Conservation (phyloP, 257 asterid genomes). For the Scutellaria barbata region DNA sequence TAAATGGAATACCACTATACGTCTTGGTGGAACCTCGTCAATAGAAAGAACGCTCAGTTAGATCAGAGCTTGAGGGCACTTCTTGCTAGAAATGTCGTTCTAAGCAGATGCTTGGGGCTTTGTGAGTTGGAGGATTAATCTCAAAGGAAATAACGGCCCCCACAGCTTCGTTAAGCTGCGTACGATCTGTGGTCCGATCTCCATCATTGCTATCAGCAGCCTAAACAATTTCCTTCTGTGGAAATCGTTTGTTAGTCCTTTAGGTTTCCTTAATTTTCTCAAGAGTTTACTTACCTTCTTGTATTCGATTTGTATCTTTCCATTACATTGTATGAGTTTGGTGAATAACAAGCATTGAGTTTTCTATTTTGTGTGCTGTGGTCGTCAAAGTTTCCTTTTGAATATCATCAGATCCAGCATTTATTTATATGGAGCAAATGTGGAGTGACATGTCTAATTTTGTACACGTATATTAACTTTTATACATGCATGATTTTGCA, state of each 20-base stretch:
- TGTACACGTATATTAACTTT: too few relatives aligned
- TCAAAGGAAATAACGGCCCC: neutral
- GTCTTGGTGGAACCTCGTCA: slow-evolving; percentile 85
- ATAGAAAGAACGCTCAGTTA: slow-evolving; percentile 37
- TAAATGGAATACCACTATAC: slow-evolving; percentile 74
- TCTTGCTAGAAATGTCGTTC: slow-evolving; percentile 9
- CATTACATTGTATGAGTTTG: slow-evolving; percentile 25
- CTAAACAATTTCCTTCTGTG: neutral
- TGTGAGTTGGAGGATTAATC: slow-evolving; percentile 10
- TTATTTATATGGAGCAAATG: too few relatives aligned
- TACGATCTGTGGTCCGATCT: neutral
- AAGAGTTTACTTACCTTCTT: neutral
- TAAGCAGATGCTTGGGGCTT: neutral
- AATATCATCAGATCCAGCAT: too few relatives aligned
- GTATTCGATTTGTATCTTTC: slow-evolving; percentile 36
- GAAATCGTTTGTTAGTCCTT: neutral
- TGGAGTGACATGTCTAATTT: too few relatives aligned
- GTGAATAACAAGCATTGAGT: slow-evolving; percentile 27
- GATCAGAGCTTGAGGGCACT: slow-evolving; percentile 10
- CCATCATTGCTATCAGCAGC: slow-evolving; percentile 17
- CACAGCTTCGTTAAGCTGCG: neutral
- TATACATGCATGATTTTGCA: too few relatives aligned
- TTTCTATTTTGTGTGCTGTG: neutral
- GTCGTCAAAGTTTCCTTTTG: too few relatives aligned
- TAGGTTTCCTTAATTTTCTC: neutral